Evolutionary conservation across 2,329 filamentous ascomycete species (phyloP).

Genomic region (Fusarium odoratissimum): DNA sequence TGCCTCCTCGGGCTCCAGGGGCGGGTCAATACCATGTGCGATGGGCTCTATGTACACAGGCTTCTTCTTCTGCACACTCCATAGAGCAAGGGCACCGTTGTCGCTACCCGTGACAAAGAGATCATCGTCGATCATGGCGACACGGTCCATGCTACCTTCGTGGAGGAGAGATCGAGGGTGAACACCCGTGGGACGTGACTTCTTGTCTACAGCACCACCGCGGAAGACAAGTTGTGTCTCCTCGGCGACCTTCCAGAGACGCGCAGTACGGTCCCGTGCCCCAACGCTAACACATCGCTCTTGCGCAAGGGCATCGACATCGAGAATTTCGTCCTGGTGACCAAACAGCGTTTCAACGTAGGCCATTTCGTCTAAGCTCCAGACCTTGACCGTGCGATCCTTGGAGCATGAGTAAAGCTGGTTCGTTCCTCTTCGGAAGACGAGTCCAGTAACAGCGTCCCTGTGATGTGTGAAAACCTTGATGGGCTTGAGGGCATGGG

Average conservation of each 20-base stretch:
- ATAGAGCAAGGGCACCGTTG: constrained; percentile 86
- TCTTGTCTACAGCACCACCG: constrained; percentile 76
- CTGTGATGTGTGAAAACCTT: constrained; percentile 92
- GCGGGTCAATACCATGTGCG: constrained; percentile 86
- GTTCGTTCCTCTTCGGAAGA: constrained; percentile 88
- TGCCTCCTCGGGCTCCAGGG: constrained; percentile 73
- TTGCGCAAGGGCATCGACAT: constrained; percentile 83
- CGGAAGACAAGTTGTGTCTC: constrained; percentile 96
- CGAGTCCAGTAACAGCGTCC: constrained; percentile 84
- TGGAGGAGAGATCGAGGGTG: constrained; percentile 67
- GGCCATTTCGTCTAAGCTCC: constrained; percentile 90
- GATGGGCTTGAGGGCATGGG: constrained; percentile 79
- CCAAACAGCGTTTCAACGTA: constrained; percentile 97
- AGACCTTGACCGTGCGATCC: constrained; percentile 95
- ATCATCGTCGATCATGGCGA: constrained; percentile 88
- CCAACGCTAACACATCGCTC: constrained; percentile 94
- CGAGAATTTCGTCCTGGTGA: constrained; percentile 90
- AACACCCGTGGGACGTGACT: constrained; percentile 52
- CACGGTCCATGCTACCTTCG: constrained; percentile 90
- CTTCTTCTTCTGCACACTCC: constrained; percentile 95
- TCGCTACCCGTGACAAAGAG: constrained; percentile 94
- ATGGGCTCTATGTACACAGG: constrained; percentile 82
- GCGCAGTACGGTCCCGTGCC: constrained; percentile 88
- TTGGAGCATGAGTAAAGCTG: constrained; percentile 92
- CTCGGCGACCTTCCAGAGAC: constrained; percentile 95